These are phyloP conservation scores for Yamadazyma sp. DNA, from an alignment of 805 yeast genomes.

Conservation along the genomic window DNA sequence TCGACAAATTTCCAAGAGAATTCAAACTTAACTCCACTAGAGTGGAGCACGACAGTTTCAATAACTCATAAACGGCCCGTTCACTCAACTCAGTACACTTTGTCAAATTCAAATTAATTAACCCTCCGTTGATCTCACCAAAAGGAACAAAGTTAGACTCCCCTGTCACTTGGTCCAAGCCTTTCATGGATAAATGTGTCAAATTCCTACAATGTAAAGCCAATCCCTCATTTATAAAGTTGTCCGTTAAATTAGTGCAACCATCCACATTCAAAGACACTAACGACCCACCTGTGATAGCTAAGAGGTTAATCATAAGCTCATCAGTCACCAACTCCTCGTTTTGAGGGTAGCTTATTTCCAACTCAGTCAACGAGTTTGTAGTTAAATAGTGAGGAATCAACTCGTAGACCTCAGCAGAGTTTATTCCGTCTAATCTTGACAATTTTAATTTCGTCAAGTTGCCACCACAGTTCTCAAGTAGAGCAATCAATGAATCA, in stretches of 20 bases:
- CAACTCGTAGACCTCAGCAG: constrained; percentile 55
- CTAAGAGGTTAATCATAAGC: constrained; percentile 56
- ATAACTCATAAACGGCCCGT: constrained; percentile 54
- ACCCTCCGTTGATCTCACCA: constrained; percentile 47
- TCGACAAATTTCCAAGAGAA: constrained; percentile 65
- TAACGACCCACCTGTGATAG: constrained; percentile 62
- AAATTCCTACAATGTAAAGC: constrained; percentile 57
- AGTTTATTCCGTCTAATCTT: constrained; percentile 69
- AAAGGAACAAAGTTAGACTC: constrained; percentile 48
- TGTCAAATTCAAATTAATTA: constrained; percentile 58
- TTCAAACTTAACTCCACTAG: constrained; percentile 71
- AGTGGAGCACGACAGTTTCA: constrained; percentile 63
- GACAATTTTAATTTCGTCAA: constrained; percentile 61
- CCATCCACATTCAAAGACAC: constrained; percentile 65
- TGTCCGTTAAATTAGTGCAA: constrained; percentile 70
- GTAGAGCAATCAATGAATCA: constrained; percentile 59
- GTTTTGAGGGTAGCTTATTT: constrained; percentile 64
- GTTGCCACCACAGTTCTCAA: constrained; percentile 55
- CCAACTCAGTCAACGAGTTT: constrained; percentile 53
- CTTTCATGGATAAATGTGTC: constrained; percentile 56
- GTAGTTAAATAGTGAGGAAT: constrained; percentile 58
- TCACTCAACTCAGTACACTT: constrained; percentile 70
- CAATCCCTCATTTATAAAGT: constrained; percentile 54
- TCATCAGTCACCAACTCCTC: constrained; percentile 72
- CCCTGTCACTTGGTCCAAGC: constrained; percentile 65